Evolutionary conservation across 768 basidiomycete genomes (phyloP).

Genomic region (Russula compacta): DNA sequence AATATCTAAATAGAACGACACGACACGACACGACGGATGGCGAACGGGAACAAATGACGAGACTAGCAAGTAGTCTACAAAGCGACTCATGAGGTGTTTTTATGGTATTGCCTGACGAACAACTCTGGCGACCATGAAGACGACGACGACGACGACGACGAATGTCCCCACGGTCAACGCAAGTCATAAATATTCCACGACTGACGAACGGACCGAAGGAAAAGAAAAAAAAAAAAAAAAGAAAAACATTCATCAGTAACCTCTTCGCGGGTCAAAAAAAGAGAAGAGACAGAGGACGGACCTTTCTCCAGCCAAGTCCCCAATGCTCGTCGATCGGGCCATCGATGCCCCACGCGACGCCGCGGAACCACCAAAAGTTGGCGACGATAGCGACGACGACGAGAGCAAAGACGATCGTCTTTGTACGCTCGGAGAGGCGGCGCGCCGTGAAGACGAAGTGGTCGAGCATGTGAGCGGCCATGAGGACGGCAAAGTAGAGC

Average conservation of each 20-base stretch:
- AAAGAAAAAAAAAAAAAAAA: too few relatives aligned
- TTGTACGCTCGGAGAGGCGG: slow-evolving; percentile 52
- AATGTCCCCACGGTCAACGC: not conserved
- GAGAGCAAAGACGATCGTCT: slow-evolving; percentile 62
- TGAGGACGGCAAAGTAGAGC: slow-evolving; percentile 91
- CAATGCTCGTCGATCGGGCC: slow-evolving; percentile 75
- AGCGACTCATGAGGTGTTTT: not conserved
- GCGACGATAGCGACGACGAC: slow-evolving; percentile 49
- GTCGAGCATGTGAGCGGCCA: slow-evolving; percentile 85
- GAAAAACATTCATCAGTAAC: not conserved
- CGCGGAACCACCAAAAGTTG: slow-evolving; percentile 95
- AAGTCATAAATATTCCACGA: slow-evolving; percentile 29
- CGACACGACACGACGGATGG: not conserved
- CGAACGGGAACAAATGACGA: not conserved
- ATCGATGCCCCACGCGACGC: slow-evolving; percentile 83
- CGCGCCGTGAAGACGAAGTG: slow-evolving; percentile 83
- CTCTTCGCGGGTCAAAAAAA: not conserved
- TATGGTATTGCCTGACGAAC: not conserved
- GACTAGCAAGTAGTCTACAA: not conserved
- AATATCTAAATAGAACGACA: slow-evolving; percentile 7
- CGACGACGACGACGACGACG: not conserved
- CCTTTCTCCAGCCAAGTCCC: slow-evolving; percentile 73
- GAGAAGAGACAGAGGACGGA: slow-evolving; percentile 25
- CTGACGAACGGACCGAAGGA: slow-evolving; percentile 13
- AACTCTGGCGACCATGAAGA: not conserved